These are phyloP conservation scores for Cornus controversa DNA, from an alignment of 148 eudicot species.

Conservation along the genomic window DNA sequence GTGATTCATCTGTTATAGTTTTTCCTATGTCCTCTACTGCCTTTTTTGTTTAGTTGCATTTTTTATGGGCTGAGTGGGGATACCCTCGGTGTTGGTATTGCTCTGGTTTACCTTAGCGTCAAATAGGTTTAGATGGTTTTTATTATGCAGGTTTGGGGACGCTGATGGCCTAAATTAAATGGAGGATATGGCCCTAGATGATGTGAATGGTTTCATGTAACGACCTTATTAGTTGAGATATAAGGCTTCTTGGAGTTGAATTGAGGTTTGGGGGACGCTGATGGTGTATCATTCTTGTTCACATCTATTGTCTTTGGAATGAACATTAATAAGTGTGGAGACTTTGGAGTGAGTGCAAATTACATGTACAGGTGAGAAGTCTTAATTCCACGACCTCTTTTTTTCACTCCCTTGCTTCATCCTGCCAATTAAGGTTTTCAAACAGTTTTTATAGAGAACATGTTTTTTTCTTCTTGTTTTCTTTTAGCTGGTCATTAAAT, in stretches of 20 bases:
- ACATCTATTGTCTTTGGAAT: background rate
- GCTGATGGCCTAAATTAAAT: background rate
- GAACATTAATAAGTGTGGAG: background rate
- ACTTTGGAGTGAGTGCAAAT: slow-evolving; percentile 5
- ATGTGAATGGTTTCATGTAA: background rate
- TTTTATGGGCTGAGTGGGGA: background rate
- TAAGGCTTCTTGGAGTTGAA: slow-evolving; percentile 4
- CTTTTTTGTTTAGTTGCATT: background rate
- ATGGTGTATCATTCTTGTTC: slow-evolving; percentile 6
- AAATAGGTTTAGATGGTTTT: slow-evolving; percentile 4
- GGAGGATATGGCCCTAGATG: slow-evolving; percentile 6
- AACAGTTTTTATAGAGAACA: background rate
- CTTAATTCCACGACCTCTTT: background rate
- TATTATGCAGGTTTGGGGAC: slow-evolving; percentile 7
- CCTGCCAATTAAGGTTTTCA: background rate
- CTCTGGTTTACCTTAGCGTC: background rate
- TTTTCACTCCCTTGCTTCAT: background rate
- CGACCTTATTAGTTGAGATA: background rate
- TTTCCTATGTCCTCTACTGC: background rate
- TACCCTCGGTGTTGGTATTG: background rate
- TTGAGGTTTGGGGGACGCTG: slow-evolving; percentile 10
- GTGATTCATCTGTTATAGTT: background rate
- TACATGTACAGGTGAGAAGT: slow-evolving; percentile 6
- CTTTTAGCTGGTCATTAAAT: background rate
- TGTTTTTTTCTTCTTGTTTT: background rate